Evolutionary conservation across 2,329 filamentous ascomycete species (phyloP).

Genomic region (Phialophora macrospora): DNA sequence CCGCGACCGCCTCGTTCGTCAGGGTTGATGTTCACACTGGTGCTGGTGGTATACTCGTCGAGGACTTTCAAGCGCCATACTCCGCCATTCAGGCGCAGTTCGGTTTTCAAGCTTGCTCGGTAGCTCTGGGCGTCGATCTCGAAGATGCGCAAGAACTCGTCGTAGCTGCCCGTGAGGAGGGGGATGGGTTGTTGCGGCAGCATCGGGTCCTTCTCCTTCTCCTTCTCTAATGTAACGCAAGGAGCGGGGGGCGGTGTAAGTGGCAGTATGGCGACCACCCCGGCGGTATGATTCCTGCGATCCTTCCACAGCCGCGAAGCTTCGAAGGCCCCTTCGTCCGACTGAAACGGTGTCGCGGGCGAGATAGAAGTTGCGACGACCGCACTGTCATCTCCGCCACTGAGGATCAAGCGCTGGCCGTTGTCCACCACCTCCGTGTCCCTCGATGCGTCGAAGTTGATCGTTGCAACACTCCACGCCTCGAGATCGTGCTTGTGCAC

Average conservation of each 20-base stretch:
- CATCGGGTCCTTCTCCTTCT: background rate
- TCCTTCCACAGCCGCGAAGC: slow-evolving; percentile 48
- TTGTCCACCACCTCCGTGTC: background rate
- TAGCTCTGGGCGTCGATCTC: slow-evolving; percentile 42
- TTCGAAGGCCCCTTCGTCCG: slow-evolving; percentile 13
- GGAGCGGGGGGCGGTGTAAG: slow-evolving; percentile 49
- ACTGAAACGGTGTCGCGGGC: slow-evolving; percentile 14
- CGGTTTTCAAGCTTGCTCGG: slow-evolving; percentile 50
- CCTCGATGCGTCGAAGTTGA: slow-evolving; percentile 41
- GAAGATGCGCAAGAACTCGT: slow-evolving; percentile 76
- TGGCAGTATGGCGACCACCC: slow-evolving; percentile 85
- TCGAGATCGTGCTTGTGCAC: slow-evolving; percentile 61
- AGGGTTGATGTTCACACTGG: background rate
- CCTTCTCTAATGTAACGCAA: background rate
- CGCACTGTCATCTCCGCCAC: slow-evolving; percentile 77
- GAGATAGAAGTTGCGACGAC: slow-evolving; percentile 47
- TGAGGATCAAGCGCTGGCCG: slow-evolving; percentile 40
- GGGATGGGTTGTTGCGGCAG: slow-evolving; percentile 48
- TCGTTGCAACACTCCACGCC: slow-evolving; percentile 74
- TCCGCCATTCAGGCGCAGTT: slow-evolving; percentile 72
- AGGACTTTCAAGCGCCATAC: slow-evolving; percentile 81
- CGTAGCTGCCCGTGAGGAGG: slow-evolving; percentile 87
- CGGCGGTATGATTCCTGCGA: slow-evolving; percentile 69
- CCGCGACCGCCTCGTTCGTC: background rate
- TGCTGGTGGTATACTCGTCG: slow-evolving; percentile 27